Percentiles rank a stretch among this genome's conserved stretches.
Evolutionary conservation across 148 eudicot genomes (phyloP).

Genomic region (Agrostemma githago): DNA sequence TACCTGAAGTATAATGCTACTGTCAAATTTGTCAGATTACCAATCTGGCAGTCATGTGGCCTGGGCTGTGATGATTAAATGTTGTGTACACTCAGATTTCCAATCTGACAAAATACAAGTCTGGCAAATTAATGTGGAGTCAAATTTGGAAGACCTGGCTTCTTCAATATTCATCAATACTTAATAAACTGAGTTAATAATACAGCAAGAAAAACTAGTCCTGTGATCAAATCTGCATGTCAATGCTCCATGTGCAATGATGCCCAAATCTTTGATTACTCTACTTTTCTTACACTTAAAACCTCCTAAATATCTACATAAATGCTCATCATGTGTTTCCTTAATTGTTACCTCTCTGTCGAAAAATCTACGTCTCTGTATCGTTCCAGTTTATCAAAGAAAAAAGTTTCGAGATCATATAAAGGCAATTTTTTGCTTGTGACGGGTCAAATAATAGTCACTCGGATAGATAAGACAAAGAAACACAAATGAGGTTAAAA

Average conservation of each 20-base stretch:
- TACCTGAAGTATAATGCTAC: conserved; percentile 8
- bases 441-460: no score
- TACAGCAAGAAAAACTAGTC: conserved; percentile 1
- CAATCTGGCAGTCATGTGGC: conserved; percentile 27
- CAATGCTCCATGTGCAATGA: conserved; percentile 10
- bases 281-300: not conserved
- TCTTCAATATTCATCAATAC: not conserved
- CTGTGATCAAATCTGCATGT: not conserved
- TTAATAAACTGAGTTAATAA: not conserved
- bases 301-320: conserved; percentile 8
- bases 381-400: no score
- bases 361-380: no score
- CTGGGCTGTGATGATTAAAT: conserved; percentile 13
- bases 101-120: not conserved
- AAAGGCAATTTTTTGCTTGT: no score
- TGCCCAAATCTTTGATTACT: conserved; percentile 1
- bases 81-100: conserved; percentile 5
- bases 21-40: not conserved
- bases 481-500: no score
- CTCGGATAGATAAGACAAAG: no score
- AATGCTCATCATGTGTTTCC: not conserved
- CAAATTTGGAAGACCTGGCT: not conserved
- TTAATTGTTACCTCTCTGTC: no score
- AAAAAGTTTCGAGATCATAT: no score
- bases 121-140: not conserved